Percentiles rank a stretch among this genome's conserved stretches.
These are phyloP conservation scores for Tetracladium maxilliforme DNA, from an alignment of 2,329 filamentous ascomycete genomes.

Conservation along the genomic window DNA sequence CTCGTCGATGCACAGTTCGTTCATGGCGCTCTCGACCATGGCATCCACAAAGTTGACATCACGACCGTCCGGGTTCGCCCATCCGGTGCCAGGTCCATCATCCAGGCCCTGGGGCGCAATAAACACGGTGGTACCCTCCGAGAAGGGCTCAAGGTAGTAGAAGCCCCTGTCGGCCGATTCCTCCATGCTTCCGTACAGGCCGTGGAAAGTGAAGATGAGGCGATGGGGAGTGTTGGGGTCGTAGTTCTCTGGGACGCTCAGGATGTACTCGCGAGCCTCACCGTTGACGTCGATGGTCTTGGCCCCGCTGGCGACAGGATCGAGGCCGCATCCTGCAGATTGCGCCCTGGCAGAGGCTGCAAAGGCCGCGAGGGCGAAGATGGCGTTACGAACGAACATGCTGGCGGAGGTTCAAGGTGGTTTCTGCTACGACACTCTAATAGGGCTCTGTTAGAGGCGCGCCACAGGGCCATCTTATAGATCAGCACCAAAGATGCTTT, in stretches of 20 bases:
- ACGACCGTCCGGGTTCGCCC: conserved; percentile 17
- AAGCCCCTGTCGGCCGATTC: conserved; percentile 18
- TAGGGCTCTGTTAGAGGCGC: too few relatives aligned
- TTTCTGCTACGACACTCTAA: too few relatives aligned
- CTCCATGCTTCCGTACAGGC: conserved; percentile 20
- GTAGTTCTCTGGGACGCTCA: conserved; percentile 23
- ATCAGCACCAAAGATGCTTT: too few relatives aligned
- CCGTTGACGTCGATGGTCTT: conserved; percentile 20
- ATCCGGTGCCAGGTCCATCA: conserved; percentile 18
- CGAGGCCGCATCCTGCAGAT: conserved; percentile 19
- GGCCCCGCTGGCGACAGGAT: conserved; percentile 11
- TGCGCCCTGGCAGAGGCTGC: too few relatives aligned
- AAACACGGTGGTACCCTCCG: conserved; percentile 16
- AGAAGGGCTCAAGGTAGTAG: conserved; percentile 16
- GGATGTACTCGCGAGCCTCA: conserved; percentile 20
- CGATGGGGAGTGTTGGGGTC: conserved; percentile 20
- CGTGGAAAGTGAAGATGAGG: conserved; percentile 26
- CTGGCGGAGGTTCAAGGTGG: too few relatives aligned
- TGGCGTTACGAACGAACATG: too few relatives aligned
- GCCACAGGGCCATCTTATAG: too few relatives aligned
- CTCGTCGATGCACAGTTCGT: conserved; percentile 16
- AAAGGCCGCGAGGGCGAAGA: too few relatives aligned
- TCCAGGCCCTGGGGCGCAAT: conserved; percentile 17
- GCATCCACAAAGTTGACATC: conserved; percentile 17
- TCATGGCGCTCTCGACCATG: conserved; percentile 14